Base-by-base conservation (phyloP, 805 yeast genomes). In the Saturnispora zaruensis region DNA sequence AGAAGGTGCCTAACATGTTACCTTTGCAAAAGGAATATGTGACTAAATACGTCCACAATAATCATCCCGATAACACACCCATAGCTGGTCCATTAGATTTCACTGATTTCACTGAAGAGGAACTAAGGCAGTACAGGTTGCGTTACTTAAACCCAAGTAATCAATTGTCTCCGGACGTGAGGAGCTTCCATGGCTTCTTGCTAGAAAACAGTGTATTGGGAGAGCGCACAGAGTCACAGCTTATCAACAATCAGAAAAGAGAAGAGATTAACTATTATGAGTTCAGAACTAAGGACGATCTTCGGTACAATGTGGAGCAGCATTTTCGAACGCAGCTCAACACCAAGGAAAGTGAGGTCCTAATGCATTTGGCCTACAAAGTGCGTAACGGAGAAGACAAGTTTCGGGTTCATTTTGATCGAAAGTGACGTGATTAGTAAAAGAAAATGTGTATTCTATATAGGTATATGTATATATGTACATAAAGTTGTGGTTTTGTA, bases 331-430 rank as follows among this genome's bases (percentile, higher is more conserved):
- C 64, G 33, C 65, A 61, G 46, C 53, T 70, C 24, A 74, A 77
- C 11, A 79, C 81, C 3, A 81, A 86, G 57, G 99, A 91, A 61
- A 80, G 83, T 51, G 98, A 91, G 58, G 80, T 85, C 30, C 81
- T 91, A 37, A 87, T 96, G 34, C 89, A 86, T 59, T 93, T 91
- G 63, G 72, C 93, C 49, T 93, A 91, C 68, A 82, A 86, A 59
- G 89, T 87, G 48, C 81, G 80, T 60, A 83, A 87, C 60, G 87
- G 86, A 58, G 63, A 63, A 46, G 62, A 66, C 44, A 61, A 61
- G 45, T 66, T 65, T 67, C 60, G 65, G 24, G 71, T 76, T 56
- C 71, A 70, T 53, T 66, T 66, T 38, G 67, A 64, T 48, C 50
- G 38, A 32, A 47, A 47, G 25, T 42, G 41, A 20, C 14, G 26